Evolutionary conservation across 164 flowering plant species (phyloP), one percentile per base, ranked within the genome.

Genomic region (Berberis thunbergii): DNA sequence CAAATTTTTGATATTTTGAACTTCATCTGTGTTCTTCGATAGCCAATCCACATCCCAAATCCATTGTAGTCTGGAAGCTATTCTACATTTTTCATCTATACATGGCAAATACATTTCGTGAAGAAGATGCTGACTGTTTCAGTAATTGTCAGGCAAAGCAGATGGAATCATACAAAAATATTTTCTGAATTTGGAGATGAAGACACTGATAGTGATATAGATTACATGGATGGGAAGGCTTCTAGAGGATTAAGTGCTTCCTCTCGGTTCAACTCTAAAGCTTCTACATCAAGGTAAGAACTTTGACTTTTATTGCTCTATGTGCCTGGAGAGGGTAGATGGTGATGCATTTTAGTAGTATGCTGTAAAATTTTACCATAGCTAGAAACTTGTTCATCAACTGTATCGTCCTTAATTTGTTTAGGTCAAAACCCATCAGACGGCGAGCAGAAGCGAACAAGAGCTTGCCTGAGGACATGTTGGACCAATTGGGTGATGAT

Each of bases 131-230:
- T 64, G 11, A 41, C 41, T 39, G 7, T 41, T 44, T 63, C 53
- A 55, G 55, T 46, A 39, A 2, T 44, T 74, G 0, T 58, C 86
- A 95, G 97, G 86, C 64, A 57, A 43, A 91, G 99, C 77, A 75
- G 81, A 75, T 95, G 99, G 99, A 90, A 87, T 73, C 96, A 95
- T 74, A 86, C 99, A 53, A 85, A 80, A 68, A 84, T 95, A 76
- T 95, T 95, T 75, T 91, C 98, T 55, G 93, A 91, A 68, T 73
- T 81, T 72, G 91, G 80, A 54, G 88, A 84, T 67, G 96, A 75
- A 44, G 85, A 75, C n/a, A 55, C 64, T 7, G 83, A 70, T 58
- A 72, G 71, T 56, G 74, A 82, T 75, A 26, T 26, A 26, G 90
- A 81, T 74, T 71, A 72, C 63, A 73, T 66, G 79, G 84, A 79